Evolutionary conservation across 2,329 filamentous ascomycete species (phyloP).

Genomic region (Sclerotiophoma versabilis): DNA sequence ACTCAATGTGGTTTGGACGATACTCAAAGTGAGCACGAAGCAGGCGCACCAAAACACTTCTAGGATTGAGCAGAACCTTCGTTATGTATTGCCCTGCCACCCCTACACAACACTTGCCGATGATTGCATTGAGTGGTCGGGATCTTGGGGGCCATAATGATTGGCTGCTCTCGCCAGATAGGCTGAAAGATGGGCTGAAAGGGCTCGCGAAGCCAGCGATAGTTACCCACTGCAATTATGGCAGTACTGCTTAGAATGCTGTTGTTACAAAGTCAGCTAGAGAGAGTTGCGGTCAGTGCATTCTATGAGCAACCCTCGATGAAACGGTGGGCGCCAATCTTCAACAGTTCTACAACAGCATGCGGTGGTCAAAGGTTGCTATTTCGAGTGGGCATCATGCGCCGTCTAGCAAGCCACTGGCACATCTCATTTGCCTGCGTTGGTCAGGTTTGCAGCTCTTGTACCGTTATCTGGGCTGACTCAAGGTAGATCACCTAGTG

Average conservation of each 20-base stretch:
- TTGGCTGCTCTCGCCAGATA: background rate
- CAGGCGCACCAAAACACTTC: background rate
- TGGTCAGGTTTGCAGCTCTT: slow-evolving; percentile 2
- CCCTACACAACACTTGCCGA: slow-evolving; percentile 1
- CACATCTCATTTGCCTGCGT: background rate
- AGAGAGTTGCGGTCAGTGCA: background rate
- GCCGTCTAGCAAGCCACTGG: slow-evolving; percentile 5
- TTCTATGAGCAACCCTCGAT: too few species aligned
- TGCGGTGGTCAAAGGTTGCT: slow-evolving; percentile 4
- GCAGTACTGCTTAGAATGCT: background rate
- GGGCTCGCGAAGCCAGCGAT: background rate
- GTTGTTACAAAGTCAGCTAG: background rate
- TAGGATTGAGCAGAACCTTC: background rate
- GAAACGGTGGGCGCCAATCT: background rate
- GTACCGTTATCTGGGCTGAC: slow-evolving; percentile 7
- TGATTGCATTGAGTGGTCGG: background rate
- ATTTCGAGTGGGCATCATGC: background rate
- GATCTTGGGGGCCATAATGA: slow-evolving; percentile 10
- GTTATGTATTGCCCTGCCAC: slow-evolving; percentile 3
- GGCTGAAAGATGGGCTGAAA: background rate
- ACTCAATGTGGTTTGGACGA: background rate
- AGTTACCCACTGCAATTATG: background rate
- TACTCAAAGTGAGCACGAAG: background rate
- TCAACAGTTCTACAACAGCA: background rate
- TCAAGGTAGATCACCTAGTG: slow-evolving; percentile 2